These are phyloP conservation scores for Solanum paucissectum DNA, from an alignment of 257 asterid species.

Conservation along the genomic window DNA sequence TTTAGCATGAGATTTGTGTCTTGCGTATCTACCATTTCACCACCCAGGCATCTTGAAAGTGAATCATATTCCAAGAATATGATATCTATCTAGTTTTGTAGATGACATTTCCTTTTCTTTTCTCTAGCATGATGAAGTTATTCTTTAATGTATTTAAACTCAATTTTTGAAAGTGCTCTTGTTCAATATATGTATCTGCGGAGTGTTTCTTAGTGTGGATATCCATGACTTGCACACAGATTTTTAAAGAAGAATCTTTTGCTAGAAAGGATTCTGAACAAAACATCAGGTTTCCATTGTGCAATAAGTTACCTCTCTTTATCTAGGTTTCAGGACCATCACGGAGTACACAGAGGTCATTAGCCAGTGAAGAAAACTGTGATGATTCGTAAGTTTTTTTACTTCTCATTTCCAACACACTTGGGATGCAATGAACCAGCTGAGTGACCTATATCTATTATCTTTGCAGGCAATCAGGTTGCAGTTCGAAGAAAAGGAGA, in stretches of 20 bases:
- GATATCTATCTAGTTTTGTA: background rate
- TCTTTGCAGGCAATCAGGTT: constrained; percentile 45
- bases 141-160: background rate
- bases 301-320: background rate
- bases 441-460: background rate
- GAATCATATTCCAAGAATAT: background rate
- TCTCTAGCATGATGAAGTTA: background rate
- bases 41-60: background rate
- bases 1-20: background rate
- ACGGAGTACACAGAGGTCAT: constrained; percentile 43
- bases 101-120: background rate
- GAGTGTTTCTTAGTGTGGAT: background rate
- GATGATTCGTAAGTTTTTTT: constrained; percentile 55
- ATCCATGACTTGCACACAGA: background rate
- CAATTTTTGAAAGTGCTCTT: background rate
- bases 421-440: background rate
- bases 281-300: background rate
- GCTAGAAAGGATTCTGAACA: background rate
- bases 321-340: constrained; percentile 44
- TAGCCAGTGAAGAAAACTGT: constrained; percentile 48
- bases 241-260: background rate
- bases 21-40: background rate
- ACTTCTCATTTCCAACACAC: background rate
- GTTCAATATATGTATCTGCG: background rate
- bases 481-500: constrained; percentile 63